Base-by-base conservation (phyloP, 192 early-diverging fungal species). In the Dimargaris cristalligena region DNA sequence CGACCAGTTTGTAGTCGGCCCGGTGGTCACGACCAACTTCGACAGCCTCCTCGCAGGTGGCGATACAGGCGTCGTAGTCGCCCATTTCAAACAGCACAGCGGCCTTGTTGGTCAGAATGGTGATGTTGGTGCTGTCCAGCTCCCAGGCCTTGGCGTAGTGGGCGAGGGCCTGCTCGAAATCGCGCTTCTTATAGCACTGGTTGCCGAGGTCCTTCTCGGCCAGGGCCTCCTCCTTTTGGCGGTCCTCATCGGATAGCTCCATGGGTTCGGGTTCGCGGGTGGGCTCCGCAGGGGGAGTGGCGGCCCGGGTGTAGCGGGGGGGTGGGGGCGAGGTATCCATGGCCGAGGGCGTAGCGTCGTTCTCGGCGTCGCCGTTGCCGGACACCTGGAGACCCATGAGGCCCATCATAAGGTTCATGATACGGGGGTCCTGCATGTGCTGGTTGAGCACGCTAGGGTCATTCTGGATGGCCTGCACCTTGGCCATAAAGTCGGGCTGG, bases 31-130 rank as follows among this genome's bases (percentile, higher is more conserved):
- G 85, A 35, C 94, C 94, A 60, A 75, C 75, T 16, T 97, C 94
- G 59, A 97, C 79, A 20, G 95, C 95, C 54, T 92, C 67, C 63
- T 96, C 80, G 65, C 89, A 94, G 10, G 79, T 77, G 71, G 92
- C 83, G 71, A 99, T 95, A 68, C 86, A 88, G 35, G 90, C 91
- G n/a, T 92, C 81, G 65, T 77, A 94, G 31, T 86, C 83, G 61
- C 82, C 89, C 78, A 91, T 84, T 74, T 97, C 95, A 77, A 90
- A 99, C 62, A 86, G 78, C 20, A 93, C 92, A 57, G 95, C 91
- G 50, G 94, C 82, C 70, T 96, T 99, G 82, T 99, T 99, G 63
- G 89, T 94, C 68, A 89, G 75, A 59, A 93, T 86, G 25, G 92
- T 88, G 34, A 96, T 73, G 60, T 99, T 93, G 59, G 90, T 85